phyloP scores from a whole-genome alignment of 768 basidiomycete genomes.

The Cantharellus cinnabarinus region DNA sequence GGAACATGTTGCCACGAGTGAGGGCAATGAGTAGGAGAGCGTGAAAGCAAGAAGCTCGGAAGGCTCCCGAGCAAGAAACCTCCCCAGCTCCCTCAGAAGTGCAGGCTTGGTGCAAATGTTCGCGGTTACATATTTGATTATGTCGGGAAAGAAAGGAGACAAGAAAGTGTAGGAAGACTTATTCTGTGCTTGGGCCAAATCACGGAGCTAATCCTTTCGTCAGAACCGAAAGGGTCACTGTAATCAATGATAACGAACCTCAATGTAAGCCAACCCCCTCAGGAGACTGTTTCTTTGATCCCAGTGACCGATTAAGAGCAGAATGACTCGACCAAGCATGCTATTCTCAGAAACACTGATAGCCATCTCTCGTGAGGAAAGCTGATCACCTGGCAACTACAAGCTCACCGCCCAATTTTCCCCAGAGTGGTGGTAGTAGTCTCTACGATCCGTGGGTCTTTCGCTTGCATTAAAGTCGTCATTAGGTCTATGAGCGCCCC shows the following conservation, averaged over 20 bases:
- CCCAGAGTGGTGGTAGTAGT: conserved; percentile 43
- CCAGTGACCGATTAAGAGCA: conserved; percentile 43
- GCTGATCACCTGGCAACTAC: not conserved
- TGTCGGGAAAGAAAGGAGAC: conserved; percentile 43
- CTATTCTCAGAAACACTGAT: conserved; percentile 19
- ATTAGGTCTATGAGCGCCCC: conserved; percentile 27
- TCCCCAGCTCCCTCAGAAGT: conserved; percentile 42
- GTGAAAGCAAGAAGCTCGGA: conserved; percentile 44
- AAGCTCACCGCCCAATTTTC: conserved; percentile 25
- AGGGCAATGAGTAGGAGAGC: conserved; percentile 43
- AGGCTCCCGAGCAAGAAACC: conserved; percentile 38
- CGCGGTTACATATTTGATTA: conserved; percentile 44
- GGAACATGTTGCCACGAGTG: conserved; percentile 43
- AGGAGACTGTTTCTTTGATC: conserved; percentile 47
- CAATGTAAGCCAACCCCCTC: conserved; percentile 44
- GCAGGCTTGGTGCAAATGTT: conserved; percentile 37
- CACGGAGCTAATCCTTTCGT: conserved; percentile 27
- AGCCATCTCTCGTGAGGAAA: not conserved
- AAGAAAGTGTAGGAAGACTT: conserved; percentile 47
- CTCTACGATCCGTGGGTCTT: conserved; percentile 34
- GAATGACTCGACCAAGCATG: conserved; percentile 37
- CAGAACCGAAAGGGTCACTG: conserved; percentile 3
- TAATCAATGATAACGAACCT: conserved; percentile 24
- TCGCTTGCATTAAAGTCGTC: conserved; percentile 27
- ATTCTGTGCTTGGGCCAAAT: conserved; percentile 34